These are phyloP conservation scores for Melaleuca quinquenervia DNA, from an alignment of 345 rosid species.

Conservation along the genomic window DNA sequence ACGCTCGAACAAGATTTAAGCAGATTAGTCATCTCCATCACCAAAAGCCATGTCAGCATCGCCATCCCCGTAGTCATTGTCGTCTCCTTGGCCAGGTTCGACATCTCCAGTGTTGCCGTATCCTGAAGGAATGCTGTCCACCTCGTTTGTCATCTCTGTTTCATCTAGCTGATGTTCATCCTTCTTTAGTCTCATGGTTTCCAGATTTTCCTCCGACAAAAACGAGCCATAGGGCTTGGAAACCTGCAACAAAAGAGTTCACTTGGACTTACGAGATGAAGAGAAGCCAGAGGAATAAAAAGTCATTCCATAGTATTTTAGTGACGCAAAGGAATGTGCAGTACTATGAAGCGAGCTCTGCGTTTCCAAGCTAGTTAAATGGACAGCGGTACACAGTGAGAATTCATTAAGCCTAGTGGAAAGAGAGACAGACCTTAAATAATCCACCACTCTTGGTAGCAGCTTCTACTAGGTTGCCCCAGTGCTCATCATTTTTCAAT, in stretches of 20 bases:
- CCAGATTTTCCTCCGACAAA: conserved; percentile 54
- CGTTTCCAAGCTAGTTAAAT: not conserved
- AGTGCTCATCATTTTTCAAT: conserved; percentile 57
- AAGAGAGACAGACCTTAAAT: conserved; percentile 37
- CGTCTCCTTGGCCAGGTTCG: conserved; percentile 41
- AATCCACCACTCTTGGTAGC: conserved; percentile 51
- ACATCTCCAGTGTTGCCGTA: conserved; percentile 13
- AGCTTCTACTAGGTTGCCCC: conserved; percentile 71
- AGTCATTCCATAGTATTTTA: not conserved
- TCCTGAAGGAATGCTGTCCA: conserved; percentile 11
- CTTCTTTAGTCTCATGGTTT: conserved; percentile 22
- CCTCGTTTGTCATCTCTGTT: conserved; percentile 9
- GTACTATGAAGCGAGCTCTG: not conserved
- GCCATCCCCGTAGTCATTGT: conserved; percentile 30
- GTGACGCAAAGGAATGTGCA: too few relatives aligned
- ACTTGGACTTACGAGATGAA: not conserved
- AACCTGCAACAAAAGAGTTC: conserved; percentile 33
- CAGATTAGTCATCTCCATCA: conserved; percentile 12
- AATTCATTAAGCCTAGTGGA: not conserved
- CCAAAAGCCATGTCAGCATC: conserved; percentile 7
- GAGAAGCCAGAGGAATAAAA: not conserved
- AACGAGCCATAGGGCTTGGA: conserved; percentile 57
- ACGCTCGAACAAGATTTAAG: not conserved
- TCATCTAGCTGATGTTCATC: not conserved
- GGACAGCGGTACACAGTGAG: not conserved